Evolutionary conservation across 2,329 filamentous ascomycete genomes (phyloP).

Genomic region (Ceratocystis cacaofunesta): DNA sequence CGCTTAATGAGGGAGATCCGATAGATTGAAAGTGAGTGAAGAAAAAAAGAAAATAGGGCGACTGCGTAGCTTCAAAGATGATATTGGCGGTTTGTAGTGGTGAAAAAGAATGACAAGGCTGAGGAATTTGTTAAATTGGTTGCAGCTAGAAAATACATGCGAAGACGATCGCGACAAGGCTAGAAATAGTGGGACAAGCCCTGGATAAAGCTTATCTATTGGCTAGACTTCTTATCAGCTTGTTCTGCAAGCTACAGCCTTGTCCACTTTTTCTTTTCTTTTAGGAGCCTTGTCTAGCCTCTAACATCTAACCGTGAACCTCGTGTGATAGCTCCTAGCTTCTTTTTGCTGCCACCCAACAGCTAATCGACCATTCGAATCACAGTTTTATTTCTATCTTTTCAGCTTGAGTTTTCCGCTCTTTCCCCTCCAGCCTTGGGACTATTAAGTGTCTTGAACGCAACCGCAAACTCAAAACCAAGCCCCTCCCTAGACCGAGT

Average conservation of each 20-base stretch:
- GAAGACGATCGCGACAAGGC: background rate
- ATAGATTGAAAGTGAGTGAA: no score
- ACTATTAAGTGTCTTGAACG: background rate
- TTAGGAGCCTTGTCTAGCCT: background rate
- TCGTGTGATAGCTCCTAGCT: background rate
- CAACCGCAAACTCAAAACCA: no score
- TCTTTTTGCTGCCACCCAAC: no score
- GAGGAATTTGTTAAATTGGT: conserved; percentile 8
- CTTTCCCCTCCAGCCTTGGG: background rate
- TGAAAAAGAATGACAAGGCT: conserved; percentile 1
- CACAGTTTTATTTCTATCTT: background rate
- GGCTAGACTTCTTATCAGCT: conserved; percentile 7
- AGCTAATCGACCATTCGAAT: no score
- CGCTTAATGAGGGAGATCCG: no score
- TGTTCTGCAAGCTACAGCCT: conserved; percentile 6
- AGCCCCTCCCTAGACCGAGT: background rate
- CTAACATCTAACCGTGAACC: no score
- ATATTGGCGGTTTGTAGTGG: background rate
- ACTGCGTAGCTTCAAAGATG: background rate
- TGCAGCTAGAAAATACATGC: conserved; percentile 7
- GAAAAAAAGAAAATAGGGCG: background rate
- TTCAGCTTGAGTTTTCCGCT: no score
- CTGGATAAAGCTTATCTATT: conserved; percentile 11
- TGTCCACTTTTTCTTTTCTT: conserved; percentile 13
- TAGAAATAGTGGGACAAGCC: background rate